Base-by-base conservation (phyloP, 345 rosid species). In the Corchorus olitorius region DNA sequence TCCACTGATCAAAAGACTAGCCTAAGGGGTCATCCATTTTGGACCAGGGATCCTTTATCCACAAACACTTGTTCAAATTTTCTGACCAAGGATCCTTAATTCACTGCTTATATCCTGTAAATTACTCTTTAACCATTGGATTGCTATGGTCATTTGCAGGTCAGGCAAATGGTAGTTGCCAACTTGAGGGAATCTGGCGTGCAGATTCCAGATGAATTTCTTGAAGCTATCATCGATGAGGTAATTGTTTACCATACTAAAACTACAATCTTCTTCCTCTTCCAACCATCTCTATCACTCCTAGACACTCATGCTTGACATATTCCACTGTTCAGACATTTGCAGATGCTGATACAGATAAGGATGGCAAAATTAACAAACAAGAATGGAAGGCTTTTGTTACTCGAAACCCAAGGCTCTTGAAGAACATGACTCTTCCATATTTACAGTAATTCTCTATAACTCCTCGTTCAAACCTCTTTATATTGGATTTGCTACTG, bases 371-470 rank as follows among this genome's bases (percentile, higher is more conserved):
- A 78, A 88, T 90, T 7, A 86, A 83, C 62, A 85, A 84, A 77
- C 83, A 78, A 75, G 90, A 90, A 58, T 90, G 94, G 88, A 79
- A 74, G 62, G 75, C 67, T 67, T 87, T 87, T 74, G 89, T 82
- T 34, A n/a, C 67, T 39, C 78, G 79, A 34, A 82, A 88, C 70
- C 92, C 94, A 8, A 39, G 83, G 1, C 84, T 90, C 48, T 64
- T 88, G 84, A 90, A 83, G 84, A 84, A 86, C 63, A 88, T 88
- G 91, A 90, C 91, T 72, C 88, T 88, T 67, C 86, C 86, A 46
- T 81, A 81, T 65, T 83, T 90, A 56, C 80, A 83, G 92, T 88
- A 79, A 76, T 78, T 37, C 59, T n/a, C 1, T 0, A 27, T 27
- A 1, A 0, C 10, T 17, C 37, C 67, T n/a, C 22, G 4, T 15